Conservation (phyloP, 306 rosid species). For the Prunus mume region DNA sequence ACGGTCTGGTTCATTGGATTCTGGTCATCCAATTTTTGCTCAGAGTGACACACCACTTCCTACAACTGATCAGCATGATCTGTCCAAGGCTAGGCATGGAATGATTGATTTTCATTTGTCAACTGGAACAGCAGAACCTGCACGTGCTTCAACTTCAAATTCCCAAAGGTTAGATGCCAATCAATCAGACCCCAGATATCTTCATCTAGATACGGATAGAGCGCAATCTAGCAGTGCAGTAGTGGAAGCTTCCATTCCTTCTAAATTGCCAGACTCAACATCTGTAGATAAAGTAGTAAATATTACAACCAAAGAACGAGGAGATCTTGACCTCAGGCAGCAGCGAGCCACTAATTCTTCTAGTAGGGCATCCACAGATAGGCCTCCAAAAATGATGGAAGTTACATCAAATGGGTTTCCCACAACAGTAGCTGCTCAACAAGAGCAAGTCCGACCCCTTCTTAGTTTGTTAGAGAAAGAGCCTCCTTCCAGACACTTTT, state of each 20-base stretch:
- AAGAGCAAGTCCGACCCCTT: slow-evolving; percentile 95
- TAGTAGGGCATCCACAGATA: slow-evolving; percentile 70
- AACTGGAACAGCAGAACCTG: slow-evolving; percentile 52
- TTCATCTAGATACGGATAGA: slow-evolving; percentile 59
- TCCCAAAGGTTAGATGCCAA: slow-evolving; percentile 71
- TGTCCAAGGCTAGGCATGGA: slow-evolving; percentile 62
- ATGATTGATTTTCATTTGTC: slow-evolving; percentile 58
- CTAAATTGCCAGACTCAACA: slow-evolving; percentile 40
- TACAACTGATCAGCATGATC: slow-evolving; percentile 63
- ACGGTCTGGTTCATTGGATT: slow-evolving; percentile 79
- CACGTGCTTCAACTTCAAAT: slow-evolving; percentile 76
- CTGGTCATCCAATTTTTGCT: slow-evolving; percentile 52
- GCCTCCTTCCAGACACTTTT: slow-evolving; percentile 88
- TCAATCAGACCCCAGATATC: slow-evolving; percentile 43
- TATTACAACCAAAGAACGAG: slow-evolving; percentile 55
- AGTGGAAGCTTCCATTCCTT: slow-evolving; percentile 41
- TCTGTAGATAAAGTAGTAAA: slow-evolving; percentile 49
- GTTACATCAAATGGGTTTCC: slow-evolving; percentile 66
- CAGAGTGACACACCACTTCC: slow-evolving; percentile 59
- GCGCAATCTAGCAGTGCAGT: slow-evolving; percentile 59
- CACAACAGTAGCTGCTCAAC: slow-evolving; percentile 47
- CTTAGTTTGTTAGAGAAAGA: slow-evolving; percentile 97
- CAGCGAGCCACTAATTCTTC: slow-evolving; percentile 54
- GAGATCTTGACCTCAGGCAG: slow-evolving; percentile 61
- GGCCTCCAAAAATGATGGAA: slow-evolving; percentile 63